Percentiles rank a stretch among this genome's conserved stretches.
Conservation (phyloP, 257 asterid species). For the Solanum dulcamara region DNA sequence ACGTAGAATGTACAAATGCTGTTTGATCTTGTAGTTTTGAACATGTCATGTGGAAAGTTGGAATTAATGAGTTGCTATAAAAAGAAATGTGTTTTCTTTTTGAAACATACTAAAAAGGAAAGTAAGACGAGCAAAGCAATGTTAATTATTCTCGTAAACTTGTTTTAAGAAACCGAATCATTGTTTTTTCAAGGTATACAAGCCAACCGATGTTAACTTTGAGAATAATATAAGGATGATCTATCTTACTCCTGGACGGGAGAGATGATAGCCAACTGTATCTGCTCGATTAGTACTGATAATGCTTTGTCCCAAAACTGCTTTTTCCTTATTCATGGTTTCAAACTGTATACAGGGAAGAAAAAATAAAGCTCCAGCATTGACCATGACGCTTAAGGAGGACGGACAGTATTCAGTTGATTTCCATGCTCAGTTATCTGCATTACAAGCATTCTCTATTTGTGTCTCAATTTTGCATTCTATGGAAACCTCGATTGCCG, state of each 20-base stretch:
- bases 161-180: background rate
- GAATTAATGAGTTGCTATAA: background rate
- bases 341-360: constrained; percentile 45
- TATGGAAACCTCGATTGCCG: constrained; percentile 36
- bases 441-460: constrained; percentile 84
- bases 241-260: background rate
- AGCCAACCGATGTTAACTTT: background rate
- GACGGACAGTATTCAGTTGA: constrained; percentile 68
- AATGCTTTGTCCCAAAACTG: background rate
- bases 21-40: background rate
- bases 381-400: constrained; percentile 35
- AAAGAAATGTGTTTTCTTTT: background rate
- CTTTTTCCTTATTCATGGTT: background rate
- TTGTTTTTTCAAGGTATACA: background rate
- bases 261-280: background rate
- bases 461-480: constrained; percentile 65
- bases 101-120: background rate
- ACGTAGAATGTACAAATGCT: background rate
- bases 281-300: background rate
- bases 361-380: constrained; percentile 45
- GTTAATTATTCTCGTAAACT: background rate
- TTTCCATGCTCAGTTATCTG: constrained; percentile 79
- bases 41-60: background rate
- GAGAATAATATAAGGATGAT: background rate
- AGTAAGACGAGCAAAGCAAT: background rate